These are phyloP conservation scores for Smallanthus sonchifolius DNA, from an alignment of 129 eudicot genomes.

Conservation along the genomic window DNA sequence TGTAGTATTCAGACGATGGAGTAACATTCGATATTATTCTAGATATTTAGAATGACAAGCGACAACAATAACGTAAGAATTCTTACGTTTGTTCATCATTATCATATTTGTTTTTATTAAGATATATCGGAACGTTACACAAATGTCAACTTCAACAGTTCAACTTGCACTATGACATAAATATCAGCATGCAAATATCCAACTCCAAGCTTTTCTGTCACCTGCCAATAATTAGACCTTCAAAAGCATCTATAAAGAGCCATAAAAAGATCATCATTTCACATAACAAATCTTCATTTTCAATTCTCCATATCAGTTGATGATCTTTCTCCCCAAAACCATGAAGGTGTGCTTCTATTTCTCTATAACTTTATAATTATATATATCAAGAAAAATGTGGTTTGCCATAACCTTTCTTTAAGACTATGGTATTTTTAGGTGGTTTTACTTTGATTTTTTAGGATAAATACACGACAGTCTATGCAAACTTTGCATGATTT, in stretches of 20 bases:
- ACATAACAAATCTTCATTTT: neutral
- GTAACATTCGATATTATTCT: too few species aligned
- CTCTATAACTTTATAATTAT: neutral
- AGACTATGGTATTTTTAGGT: too few species aligned
- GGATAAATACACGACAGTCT: too few species aligned
- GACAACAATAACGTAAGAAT: too few species aligned
- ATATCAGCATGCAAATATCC: neutral
- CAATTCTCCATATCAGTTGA: neutral
- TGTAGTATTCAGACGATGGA: too few species aligned
- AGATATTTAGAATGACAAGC: too few species aligned
- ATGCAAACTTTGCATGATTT: too few species aligned
- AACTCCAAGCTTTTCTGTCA: neutral
- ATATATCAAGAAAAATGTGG: neutral
- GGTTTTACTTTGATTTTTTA: too few species aligned
- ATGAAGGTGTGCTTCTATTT: neutral
- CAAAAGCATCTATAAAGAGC: constrained; percentile 2
- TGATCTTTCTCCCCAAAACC: neutral
- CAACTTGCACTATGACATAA: neutral
- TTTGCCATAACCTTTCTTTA: neutral
- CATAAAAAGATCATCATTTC: neutral
- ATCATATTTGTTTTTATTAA: too few species aligned
- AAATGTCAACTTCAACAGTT: neutral
- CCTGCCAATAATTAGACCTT: neutral
- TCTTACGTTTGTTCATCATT: too few species aligned
- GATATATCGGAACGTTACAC: neutral